These are phyloP conservation scores for Vigna hirtella DNA, from an alignment of 306 rosid species.

Conservation along the genomic window DNA sequence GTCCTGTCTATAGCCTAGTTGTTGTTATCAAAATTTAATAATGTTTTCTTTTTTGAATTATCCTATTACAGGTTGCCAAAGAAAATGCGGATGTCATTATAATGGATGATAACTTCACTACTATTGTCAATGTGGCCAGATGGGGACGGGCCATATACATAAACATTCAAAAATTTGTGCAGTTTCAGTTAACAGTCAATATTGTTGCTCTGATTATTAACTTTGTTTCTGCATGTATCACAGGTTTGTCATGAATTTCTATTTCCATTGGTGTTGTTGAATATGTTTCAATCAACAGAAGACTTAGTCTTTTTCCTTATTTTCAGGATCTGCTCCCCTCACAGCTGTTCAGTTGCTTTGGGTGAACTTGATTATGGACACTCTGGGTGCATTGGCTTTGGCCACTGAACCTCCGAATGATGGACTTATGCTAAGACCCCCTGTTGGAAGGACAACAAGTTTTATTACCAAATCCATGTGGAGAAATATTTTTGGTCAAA, in stretches of 20 bases:
- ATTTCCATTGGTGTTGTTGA: neutral
- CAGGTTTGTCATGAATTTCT: conserved; percentile 61
- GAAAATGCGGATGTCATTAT: conserved; percentile 93
- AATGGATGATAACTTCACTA: conserved; percentile 85
- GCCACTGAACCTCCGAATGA: conserved; percentile 96
- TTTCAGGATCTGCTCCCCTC: conserved; percentile 91
- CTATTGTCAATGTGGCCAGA: conserved; percentile 85
- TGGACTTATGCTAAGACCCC: conserved; percentile 79
- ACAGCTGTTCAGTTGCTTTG: conserved; percentile 95
- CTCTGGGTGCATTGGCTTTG: conserved; percentile 95
- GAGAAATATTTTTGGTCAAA: conserved; percentile 92
- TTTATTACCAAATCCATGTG: conserved; percentile 90
- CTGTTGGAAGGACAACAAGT: conserved; percentile 68
- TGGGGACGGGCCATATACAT: conserved; percentile 96
- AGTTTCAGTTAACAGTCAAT: conserved; percentile 92
- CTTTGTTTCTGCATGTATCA: conserved; percentile 87
- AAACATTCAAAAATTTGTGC: conserved; percentile 96
- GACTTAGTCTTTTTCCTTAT: conserved; percentile 26
- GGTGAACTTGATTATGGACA: conserved; percentile 98
- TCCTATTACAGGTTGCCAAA: conserved; percentile 77
- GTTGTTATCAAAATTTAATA: conserved; percentile 20
- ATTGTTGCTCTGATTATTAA: conserved; percentile 84
- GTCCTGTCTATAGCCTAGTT: neutral
- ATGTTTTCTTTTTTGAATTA: conserved; percentile 26
- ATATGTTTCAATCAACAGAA: conserved; percentile 35